Evolutionary conservation across 352 stramenopile genomes (phyloP), one percentile per base, ranked within the genome.

Genomic region (Phytophthora megakarya): DNA sequence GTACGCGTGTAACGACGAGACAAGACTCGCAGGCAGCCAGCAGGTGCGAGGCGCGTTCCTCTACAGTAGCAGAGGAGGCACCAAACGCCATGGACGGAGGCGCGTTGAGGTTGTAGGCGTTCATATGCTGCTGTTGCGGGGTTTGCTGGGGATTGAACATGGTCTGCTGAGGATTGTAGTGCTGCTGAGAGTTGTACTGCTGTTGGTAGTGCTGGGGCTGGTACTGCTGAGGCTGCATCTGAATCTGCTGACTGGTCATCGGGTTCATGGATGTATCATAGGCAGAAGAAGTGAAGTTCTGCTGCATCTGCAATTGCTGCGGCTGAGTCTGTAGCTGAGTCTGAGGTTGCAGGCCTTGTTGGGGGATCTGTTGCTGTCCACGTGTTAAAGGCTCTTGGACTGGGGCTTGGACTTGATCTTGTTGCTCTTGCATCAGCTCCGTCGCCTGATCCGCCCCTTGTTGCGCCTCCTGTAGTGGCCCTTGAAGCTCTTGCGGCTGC

Each of bases 11-110:
- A 35, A 94, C 85, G 15, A 90, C 61, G 55, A 91, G 73, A 52
- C 85, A 94, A 25, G 78, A 78, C 64, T 94, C 85, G 50, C 85
- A 94, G 18, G 81, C 83, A 2, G 81, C 75, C 18, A 94, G 65
- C 28, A 94, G 60, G 13, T 88, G 80, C 21, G 81, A 85, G 2
- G 85, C 81, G 39, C 76, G 76, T 44, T 88, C 66, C 22, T 74
- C 66, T 42, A 73, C 66, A 15, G 61, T 12, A 40, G 61, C 28
- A n/a, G 65, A 63, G 23, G 48, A 19, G 22, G 47, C 32, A 7
- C 47, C 58, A 21, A 73, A 77, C 6, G 58, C n/a, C 59, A 72
- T 62, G 3, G 64, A n/a, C 5, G 56, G 12, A 1, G 67, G 46
- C 16, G 64, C 25, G 22, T 70, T 67, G 18, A 57, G 50, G 18